Evolutionary conservation across 1,284 basidiomycete species (phyloP), one percentile per base, ranked within the genome.

Genomic region (Mrakiaceae sp.): DNA sequence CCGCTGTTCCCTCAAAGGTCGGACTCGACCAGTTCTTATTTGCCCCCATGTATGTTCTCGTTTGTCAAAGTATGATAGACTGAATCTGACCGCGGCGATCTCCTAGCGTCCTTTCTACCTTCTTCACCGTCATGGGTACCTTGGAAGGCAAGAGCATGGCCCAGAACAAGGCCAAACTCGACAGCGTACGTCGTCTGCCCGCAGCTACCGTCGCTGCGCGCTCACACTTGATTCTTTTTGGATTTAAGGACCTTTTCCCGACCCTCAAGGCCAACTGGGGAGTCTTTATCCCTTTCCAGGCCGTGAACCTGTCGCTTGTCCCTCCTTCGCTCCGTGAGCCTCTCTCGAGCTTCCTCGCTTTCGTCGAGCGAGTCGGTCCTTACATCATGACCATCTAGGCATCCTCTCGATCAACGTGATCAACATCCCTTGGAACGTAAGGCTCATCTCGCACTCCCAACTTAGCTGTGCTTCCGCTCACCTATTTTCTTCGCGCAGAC

Each of bases 161-260:
- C 8, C 76, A 74, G 12, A 77, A 74, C 54, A 72, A 75, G 70
- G 66, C 69, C 51, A 78, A 78, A 79, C 86, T 99, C 67, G 95
- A 98, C 78, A 94, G 97, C 64, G 81, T 85, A 5, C 10, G 63
- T 58, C 44, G 8, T 12, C 27, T 27, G 27, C 27, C 27, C 27
- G 9, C 51, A 52, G 16, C 9, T 11, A 1, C 1, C 51, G 11
- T 11, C n/a, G 51, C 9, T 12, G n/a, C 11, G 11, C n/a, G 3
- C 51, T 10, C n/a, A 7, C 55, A 12, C 44, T 57, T 8, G 5
- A 27, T 11, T 57, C 39, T 16, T 10, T 9, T 55, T 43, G 3
- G 16, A 4, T 14, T 46, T 2, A 6, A 66, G 54, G 62, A 59
- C 48, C 50, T 62, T 6, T 10, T 66, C 11, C 65, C 65, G 11